Evolutionary conservation across 768 basidiomycete genomes (phyloP), one percentile per base, ranked within the genome.

Genomic region (Amanita rimosa): DNA sequence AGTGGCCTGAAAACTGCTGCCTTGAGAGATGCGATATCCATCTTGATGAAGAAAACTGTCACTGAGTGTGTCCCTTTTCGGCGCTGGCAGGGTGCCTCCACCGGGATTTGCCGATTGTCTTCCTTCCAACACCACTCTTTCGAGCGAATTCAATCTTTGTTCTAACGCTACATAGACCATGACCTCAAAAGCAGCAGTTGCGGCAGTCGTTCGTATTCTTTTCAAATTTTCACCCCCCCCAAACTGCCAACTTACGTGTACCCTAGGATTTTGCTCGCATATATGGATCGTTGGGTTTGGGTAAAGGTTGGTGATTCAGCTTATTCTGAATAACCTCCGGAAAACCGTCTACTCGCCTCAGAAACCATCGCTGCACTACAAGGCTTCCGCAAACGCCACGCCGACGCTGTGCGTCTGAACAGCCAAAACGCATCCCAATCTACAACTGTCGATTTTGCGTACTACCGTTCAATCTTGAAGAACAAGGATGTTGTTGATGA

Each of bases 381-480:
- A 65, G 85, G 88, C 35, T 98, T 99, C 83, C 88, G 96, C 69
- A 96, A 94, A 68, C 90, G 96, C 52, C 82, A 95, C 67, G 71
- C 72, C 56, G 90, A 97, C 48, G 95, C 96, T 50, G 84, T 87
- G 61, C 81, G 84, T 53, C 69, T 88, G 51, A 64, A 79, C 37
- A 68, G 69, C 46, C 75, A 78, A 60, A 79, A 83, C 59, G 66
- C 74, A 52, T 69, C 72, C 53, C 82, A 85, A 63, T 81, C 86
- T 35, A 85, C 85, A 26, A 84, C 88, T 45, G 75, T 99, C 61
- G 92, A 98, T 72, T 72, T 98, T 60, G 74, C 81, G 19, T 81
- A 93, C 70, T 99, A 98, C 75, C 90, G 92, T 60, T 77, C 83
- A 24, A 67, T 91, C 29, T 69, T 99, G 54, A 95, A 92, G 78